Evolutionary conservation across 495 filamentous ascomycete species (phyloP).

Genomic region (Penicillium macrosclerotiorum): DNA sequence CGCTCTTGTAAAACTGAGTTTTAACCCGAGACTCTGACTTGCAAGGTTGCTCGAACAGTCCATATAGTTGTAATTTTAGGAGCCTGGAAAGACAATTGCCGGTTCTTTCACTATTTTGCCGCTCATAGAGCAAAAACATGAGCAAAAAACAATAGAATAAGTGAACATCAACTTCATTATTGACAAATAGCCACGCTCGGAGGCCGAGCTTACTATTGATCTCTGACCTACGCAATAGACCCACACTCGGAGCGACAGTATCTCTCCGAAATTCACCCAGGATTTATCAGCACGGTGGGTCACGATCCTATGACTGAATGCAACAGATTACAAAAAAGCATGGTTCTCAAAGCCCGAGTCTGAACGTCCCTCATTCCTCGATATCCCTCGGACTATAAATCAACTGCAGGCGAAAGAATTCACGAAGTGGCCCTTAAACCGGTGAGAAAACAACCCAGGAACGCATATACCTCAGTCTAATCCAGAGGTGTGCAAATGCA

Average conservation of each 20-base stretch:
- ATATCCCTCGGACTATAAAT: neutral
- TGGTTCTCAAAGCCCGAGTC: no score
- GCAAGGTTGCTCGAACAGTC: no score
- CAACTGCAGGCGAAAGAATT: neutral
- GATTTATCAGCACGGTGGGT: constrained; percentile 11
- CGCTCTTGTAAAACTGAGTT: no score
- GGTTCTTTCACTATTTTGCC: no score
- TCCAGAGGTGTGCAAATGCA: constrained; percentile 26
- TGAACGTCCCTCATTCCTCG: no score
- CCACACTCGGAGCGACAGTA: constrained; percentile 1
- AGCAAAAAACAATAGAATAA: neutral
- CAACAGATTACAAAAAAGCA: no score
- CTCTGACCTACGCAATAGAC: constrained; percentile 10
- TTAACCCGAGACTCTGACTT: no score
- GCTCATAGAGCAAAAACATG: no score
- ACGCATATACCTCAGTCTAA: constrained; percentile 10
- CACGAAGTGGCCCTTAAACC: neutral
- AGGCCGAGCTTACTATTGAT: neutral
- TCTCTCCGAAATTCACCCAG: neutral
- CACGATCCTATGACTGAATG: neutral
- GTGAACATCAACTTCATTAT: neutral
- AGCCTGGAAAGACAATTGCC: no score
- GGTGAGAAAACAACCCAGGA: constrained; percentile 15
- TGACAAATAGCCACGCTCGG: no score
- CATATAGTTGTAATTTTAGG: no score